phyloP scores from a whole-genome alignment of 768 basidiomycete species.

The Zangia roseola region DNA sequence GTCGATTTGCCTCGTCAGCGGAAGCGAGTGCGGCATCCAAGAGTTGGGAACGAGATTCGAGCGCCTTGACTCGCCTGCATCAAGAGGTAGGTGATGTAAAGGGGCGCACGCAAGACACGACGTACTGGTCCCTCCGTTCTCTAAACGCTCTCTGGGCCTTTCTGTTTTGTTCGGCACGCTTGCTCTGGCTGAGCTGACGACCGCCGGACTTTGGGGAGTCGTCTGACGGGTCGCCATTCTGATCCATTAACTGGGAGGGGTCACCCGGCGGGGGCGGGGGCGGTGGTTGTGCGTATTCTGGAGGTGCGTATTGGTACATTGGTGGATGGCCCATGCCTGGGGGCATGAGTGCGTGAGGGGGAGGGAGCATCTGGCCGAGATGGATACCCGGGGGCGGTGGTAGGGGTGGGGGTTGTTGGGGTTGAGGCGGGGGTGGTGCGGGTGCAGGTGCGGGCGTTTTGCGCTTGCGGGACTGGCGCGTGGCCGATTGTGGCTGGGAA shows the following conservation, averaged over 20 bases:
- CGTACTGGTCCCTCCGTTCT: slow-evolving; percentile 86
- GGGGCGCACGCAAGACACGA: slow-evolving; percentile 1
- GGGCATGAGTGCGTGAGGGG: slow-evolving; percentile 52
- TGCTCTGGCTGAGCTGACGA: slow-evolving; percentile 71
- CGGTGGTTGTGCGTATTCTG: slow-evolving; percentile 30
- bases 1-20: slow-evolving; percentile 84
- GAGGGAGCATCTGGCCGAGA: slow-evolving; percentile 55
- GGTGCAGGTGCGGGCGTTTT: slow-evolving; percentile 55
- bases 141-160: slow-evolving; percentile 92
- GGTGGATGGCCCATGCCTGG: slow-evolving; percentile 31
- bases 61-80: slow-evolving; percentile 77
- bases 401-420: slow-evolving; percentile 34
- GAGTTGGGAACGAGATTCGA: slow-evolving; percentile 82
- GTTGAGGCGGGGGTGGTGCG: slow-evolving; percentile 14
- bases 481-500: slow-evolving; percentile 6
- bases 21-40: slow-evolving; percentile 84
- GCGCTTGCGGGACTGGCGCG: slow-evolving; percentile 53
- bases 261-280: slow-evolving; percentile 27
- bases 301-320: slow-evolving; percentile 37
- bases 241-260: slow-evolving; percentile 25
- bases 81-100: slow-evolving; percentile 11
- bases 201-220: slow-evolving; percentile 28
- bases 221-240: slow-evolving; percentile 6
- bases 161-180: slow-evolving; percentile 91
- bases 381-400: slow-evolving; percentile 34